Conservation (phyloP, 768 basidiomycete species). For the Phylloporus sp. region DNA sequence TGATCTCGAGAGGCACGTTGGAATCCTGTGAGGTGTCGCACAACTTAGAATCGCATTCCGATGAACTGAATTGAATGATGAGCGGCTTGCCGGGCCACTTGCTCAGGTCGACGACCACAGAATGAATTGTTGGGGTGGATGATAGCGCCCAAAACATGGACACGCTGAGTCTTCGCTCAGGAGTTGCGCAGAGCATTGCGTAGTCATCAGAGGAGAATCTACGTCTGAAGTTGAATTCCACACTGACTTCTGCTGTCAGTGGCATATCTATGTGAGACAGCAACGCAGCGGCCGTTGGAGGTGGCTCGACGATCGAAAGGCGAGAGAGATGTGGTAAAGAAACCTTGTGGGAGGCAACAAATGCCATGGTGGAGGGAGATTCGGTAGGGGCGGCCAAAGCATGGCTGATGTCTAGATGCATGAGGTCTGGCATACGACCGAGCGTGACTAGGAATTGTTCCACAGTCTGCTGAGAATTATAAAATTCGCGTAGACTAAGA, state of each 20-base stretch:
- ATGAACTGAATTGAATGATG: neutral
- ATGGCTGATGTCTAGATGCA: constrained; percentile 30
- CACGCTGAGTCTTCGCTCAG: neutral
- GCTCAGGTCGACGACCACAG: neutral
- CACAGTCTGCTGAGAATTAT: constrained; percentile 21
- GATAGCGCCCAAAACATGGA: neutral
- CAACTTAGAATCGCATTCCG: neutral
- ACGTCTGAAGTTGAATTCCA: neutral
- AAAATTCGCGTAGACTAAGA: constrained; percentile 28
- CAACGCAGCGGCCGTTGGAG: constrained; percentile 1
- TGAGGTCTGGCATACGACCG: constrained; percentile 30
- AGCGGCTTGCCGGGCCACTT: too few species aligned
- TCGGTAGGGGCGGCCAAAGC: constrained; percentile 16
- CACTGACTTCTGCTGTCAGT: neutral
- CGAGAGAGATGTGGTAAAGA: neutral
- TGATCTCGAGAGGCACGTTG: neutral
- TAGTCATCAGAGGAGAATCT: neutral
- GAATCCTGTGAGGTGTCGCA: neutral
- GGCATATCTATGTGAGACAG: neutral
- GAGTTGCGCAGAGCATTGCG: neutral
- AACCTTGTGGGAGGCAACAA: neutral
- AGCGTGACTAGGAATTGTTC: constrained; percentile 33
- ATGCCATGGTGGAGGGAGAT: neutral
- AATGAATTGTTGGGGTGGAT: neutral
- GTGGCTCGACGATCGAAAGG: constrained; percentile 2